Evolutionary conservation across 2,329 filamentous ascomycete genomes (phyloP).

Genomic region (Paracorniculantispora psalliotae): DNA sequence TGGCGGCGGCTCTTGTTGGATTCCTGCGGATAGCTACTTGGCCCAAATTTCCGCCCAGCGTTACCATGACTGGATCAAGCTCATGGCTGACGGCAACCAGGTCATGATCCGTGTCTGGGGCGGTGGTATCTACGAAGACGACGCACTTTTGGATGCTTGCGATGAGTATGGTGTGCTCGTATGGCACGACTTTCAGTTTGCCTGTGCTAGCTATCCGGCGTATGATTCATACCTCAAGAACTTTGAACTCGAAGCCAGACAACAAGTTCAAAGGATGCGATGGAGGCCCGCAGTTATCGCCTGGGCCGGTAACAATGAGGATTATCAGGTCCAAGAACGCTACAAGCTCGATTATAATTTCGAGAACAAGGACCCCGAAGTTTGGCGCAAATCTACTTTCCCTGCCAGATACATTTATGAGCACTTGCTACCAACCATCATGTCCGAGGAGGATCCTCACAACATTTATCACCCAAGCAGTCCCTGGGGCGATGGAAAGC

Average conservation of each 20-base stretch:
- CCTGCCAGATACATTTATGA: slow-evolving; percentile 76
- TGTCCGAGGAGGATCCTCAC: slow-evolving; percentile 55
- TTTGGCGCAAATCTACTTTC: slow-evolving; percentile 69
- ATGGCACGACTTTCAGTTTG: slow-evolving; percentile 79
- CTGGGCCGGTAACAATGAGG: slow-evolving; percentile 77
- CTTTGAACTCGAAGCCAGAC: slow-evolving; percentile 56
- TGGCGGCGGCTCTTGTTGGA: slow-evolving; percentile 74
- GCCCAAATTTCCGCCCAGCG: slow-evolving; percentile 57
- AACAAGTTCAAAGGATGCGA: slow-evolving; percentile 54
- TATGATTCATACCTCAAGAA: slow-evolving; percentile 55
- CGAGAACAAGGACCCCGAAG: slow-evolving; percentile 65
- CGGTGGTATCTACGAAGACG: slow-evolving; percentile 66
- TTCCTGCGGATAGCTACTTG: slow-evolving; percentile 70
- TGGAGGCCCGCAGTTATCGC: slow-evolving; percentile 64
- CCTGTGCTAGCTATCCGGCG: slow-evolving; percentile 64
- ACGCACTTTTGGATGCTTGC: slow-evolving; percentile 64
- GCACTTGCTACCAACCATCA: slow-evolving; percentile 63
- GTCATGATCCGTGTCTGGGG: slow-evolving; percentile 72
- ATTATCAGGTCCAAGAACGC: slow-evolving; percentile 69
- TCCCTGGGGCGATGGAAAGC: slow-evolving; percentile 60
- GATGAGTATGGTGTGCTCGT: slow-evolving; percentile 69
- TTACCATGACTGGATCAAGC: slow-evolving; percentile 65
- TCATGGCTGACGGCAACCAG: slow-evolving; percentile 68
- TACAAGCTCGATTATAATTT: slow-evolving; percentile 66
- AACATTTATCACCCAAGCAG: slow-evolving; percentile 69